Percentiles rank a stretch among this genome's conserved stretches.
Conservation (phyloP, 768 basidiomycete species). For the Calocybe indica region DNA sequence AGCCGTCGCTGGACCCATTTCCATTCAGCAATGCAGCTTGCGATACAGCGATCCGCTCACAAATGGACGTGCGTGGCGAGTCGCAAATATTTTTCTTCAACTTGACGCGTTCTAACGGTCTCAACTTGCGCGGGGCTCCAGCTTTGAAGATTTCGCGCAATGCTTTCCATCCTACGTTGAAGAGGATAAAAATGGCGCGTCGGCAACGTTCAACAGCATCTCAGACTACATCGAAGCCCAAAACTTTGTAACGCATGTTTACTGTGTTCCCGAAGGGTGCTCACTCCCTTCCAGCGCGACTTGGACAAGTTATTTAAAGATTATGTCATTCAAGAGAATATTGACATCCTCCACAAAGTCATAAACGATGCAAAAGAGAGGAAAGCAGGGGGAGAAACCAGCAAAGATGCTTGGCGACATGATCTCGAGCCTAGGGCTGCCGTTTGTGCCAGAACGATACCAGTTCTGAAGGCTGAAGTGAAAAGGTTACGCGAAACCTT, state of each 20-base stretch:
- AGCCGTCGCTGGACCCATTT: conserved; percentile 54
- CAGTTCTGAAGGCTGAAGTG: conserved; percentile 43
- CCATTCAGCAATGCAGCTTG: conserved; percentile 49
- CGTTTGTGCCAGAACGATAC: conserved; percentile 57
- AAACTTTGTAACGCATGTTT: conserved; percentile 31
- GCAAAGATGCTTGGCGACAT: conserved; percentile 60
- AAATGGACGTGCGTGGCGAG: conserved; percentile 46
- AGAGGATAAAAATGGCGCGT: conserved; percentile 58
- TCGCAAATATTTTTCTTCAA: neutral
- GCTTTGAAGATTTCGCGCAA: conserved; percentile 55
- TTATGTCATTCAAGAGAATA: conserved; percentile 60
- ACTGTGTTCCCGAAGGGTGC: neutral
- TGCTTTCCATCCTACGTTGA: conserved; percentile 64
- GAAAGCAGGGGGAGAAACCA: conserved; percentile 39
- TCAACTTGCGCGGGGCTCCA: conserved; percentile 18
- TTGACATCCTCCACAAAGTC: conserved; percentile 65
- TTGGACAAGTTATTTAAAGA: conserved; percentile 66
- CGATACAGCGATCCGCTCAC: conserved; percentile 47
- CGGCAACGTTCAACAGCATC: conserved; percentile 58
- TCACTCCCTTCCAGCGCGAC: conserved; percentile 38
- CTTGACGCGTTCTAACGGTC: neutral
- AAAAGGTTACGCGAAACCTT: conserved; percentile 32
- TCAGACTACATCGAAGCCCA: conserved; percentile 68
- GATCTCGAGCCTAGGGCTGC: conserved; percentile 58
- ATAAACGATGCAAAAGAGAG: conserved; percentile 61